Evolutionary conservation across 2,329 filamentous ascomycete genomes (phyloP).

Genomic region (Talaromyces sp.): DNA sequence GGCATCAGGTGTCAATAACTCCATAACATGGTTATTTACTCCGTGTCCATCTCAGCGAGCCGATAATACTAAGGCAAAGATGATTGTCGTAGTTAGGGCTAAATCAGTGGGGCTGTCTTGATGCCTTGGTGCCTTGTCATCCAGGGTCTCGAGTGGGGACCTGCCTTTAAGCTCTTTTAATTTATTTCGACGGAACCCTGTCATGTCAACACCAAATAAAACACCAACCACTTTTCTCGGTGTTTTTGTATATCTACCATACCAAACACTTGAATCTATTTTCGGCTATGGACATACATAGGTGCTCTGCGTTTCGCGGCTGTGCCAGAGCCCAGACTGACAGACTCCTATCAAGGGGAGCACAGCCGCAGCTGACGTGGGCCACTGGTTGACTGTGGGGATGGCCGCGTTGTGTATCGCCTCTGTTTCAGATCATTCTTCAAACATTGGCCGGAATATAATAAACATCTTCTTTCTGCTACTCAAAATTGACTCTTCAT

Average conservation of each 20-base stretch:
- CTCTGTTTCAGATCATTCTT: slow-evolving; percentile 1
- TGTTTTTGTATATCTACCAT: too few species aligned
- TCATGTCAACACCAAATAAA: not conserved
- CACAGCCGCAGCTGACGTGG: slow-evolving; percentile 10
- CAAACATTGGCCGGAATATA: not conserved
- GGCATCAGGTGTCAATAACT: too few species aligned
- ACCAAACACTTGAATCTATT: not conserved
- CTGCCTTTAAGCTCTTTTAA: not conserved
- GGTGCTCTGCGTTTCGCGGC: not conserved
- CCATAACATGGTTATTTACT: too few species aligned
- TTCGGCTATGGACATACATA: not conserved
- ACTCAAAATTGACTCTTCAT: not conserved
- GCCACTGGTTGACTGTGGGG: slow-evolving; percentile 3
- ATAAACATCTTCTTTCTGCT: not conserved
- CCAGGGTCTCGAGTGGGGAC: not conserved
- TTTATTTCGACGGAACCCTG: not conserved
- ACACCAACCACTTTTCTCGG: too few species aligned
- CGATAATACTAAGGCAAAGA: too few species aligned
- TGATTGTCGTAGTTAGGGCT: not conserved
- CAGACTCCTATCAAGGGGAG: not conserved
- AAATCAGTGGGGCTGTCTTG: not conserved
- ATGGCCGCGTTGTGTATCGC: slow-evolving; percentile 6
- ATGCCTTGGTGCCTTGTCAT: not conserved
- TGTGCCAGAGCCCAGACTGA: slow-evolving; percentile 1
- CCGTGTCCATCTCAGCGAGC: too few species aligned